A percentile compares a stretch with the other conserved stretches of the same genome.
Evolutionary conservation across 2,329 filamentous ascomycete genomes (phyloP).

Genomic region (Claviceps quebecensis): DNA sequence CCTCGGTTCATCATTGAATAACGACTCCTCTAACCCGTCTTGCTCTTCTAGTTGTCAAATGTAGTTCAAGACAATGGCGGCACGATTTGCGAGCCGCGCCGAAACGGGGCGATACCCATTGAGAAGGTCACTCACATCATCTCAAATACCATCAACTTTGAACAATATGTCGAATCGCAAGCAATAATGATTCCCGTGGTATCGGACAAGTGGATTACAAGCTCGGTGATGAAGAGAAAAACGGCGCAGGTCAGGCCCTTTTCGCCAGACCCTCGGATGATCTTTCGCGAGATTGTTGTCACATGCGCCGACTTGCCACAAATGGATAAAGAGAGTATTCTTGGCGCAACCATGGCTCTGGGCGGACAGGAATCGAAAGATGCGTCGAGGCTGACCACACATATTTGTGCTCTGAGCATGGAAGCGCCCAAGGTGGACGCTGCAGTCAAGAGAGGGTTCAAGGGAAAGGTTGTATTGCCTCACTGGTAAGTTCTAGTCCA

Average conservation of each 20-base stretch:
- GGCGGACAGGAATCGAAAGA: slow-evolving; percentile 67
- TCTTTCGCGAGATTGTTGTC: slow-evolving; percentile 74
- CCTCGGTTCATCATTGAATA: neutral
- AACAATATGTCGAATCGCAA: slow-evolving; percentile 63
- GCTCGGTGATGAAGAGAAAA: slow-evolving; percentile 55
- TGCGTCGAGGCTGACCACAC: slow-evolving; percentile 64
- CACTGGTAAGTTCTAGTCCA: slow-evolving; percentile 53
- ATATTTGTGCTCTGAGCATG: slow-evolving; percentile 70
- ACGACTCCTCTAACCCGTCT: neutral
- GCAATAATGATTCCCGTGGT: slow-evolving; percentile 74
- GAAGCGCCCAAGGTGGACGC: slow-evolving; percentile 58
- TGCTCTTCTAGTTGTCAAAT: slow-evolving; percentile 22
- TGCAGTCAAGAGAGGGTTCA: slow-evolving; percentile 49
- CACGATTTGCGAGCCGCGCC: slow-evolving; percentile 30
- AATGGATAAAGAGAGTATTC: slow-evolving; percentile 82
- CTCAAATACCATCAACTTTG: slow-evolving; percentile 74
- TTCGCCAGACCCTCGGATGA: slow-evolving; percentile 80
- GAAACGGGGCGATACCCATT: slow-evolving; percentile 34
- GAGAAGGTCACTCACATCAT: slow-evolving; percentile 40
- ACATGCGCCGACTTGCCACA: slow-evolving; percentile 73
- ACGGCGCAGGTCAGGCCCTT: slow-evolving; percentile 68
- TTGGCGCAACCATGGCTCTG: slow-evolving; percentile 76
- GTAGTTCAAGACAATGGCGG: slow-evolving; percentile 36
- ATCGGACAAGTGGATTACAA: slow-evolving; percentile 64
- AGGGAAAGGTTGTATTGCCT: slow-evolving; percentile 74